Evolutionary conservation across 495 filamentous ascomycete species (phyloP).

Genomic region (Bacidia rubella): DNA sequence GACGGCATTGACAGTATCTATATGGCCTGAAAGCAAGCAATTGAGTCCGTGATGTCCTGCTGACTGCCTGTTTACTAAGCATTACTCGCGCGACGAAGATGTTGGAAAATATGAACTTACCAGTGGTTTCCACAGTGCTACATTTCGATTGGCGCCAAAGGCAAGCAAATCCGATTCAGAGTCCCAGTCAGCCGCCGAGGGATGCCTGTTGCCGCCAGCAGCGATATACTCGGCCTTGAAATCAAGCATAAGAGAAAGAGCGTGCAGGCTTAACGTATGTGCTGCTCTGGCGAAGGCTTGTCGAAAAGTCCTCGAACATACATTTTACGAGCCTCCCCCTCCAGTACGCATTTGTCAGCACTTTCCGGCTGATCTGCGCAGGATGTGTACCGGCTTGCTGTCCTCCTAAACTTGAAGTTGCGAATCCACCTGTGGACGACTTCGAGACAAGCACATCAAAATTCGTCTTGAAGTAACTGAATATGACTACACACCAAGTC

Average conservation of each 20-base stretch:
- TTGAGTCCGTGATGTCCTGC: conserved; percentile 43
- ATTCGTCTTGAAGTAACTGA: no score
- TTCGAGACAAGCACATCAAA: no score
- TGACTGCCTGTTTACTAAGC: conserved; percentile 27
- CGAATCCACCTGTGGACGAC: no score
- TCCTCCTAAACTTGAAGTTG: no score
- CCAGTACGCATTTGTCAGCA: no score
- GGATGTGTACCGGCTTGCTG: no score
- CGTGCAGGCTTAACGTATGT: no score
- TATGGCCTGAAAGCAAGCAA: conserved; percentile 65
- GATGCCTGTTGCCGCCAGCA: conserved; percentile 79
- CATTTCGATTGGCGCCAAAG: conserved; percentile 76
- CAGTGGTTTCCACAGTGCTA: conserved; percentile 76
- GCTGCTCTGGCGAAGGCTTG: no score
- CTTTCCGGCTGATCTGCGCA: no score
- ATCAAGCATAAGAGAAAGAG: conserved; percentile 27
- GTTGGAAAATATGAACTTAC: conserved; percentile 36
- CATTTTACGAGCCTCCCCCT: no score
- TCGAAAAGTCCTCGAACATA: no score
- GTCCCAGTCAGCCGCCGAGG: conserved; percentile 85
- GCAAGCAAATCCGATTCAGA: conserved; percentile 56
- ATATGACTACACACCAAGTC: no score
- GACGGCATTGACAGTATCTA: conserved; percentile 68
- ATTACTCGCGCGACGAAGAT: conserved; percentile 8
- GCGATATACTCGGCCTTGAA: conserved; percentile 53